These are phyloP conservation scores for Arthroderma sp. DNA, from an alignment of 2,329 filamentous ascomycete genomes.

Conservation along the genomic window DNA sequence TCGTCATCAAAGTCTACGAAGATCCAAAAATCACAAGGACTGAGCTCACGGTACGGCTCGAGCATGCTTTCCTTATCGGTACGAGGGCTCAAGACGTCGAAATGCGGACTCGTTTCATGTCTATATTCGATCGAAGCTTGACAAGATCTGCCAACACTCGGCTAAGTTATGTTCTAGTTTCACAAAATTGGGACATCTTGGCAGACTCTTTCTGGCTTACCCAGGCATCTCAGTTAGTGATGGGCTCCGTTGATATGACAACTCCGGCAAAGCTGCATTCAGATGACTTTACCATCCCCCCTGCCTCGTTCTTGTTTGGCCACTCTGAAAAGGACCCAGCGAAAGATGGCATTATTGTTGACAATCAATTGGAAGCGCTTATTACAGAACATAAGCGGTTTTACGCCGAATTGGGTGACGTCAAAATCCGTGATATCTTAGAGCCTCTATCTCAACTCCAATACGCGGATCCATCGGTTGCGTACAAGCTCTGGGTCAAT, in stretches of 20 bases:
- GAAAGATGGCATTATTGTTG: constrained; percentile 54
- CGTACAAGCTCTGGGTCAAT: constrained; percentile 79
- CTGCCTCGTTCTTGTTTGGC: constrained; percentile 59
- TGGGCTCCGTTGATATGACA: constrained; percentile 81
- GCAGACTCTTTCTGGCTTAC: constrained; percentile 93
- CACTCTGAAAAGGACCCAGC: constrained; percentile 58
- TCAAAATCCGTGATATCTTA: constrained; percentile 76
- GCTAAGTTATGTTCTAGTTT: constrained; percentile 73
- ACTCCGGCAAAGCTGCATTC: constrained; percentile 61
- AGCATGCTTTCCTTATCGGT: constrained; percentile 95
- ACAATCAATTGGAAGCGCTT: constrained; percentile 69
- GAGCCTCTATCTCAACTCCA: constrained; percentile 87
- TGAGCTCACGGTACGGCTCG: constrained; percentile 90
- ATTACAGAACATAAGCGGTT: constrained; percentile 73
- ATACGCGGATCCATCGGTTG: constrained; percentile 68
- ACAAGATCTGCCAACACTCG: constrained; percentile 85
- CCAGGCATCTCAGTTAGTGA: constrained; percentile 83
- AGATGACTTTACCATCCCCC: constrained; percentile 71
- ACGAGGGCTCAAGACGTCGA: constrained; percentile 86
- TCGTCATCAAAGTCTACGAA: constrained; percentile 96
- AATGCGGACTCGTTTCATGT: constrained; percentile 94
- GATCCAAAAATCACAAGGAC: constrained; percentile 91
- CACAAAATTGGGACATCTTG: constrained; percentile 94
- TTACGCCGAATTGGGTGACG: constrained; percentile 65
- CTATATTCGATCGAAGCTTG: constrained; percentile 86